A percentile compares a stretch with the other conserved stretches of the same genome.
These are phyloP conservation scores for Schizochytrium sp. DNA, from an alignment of 108 stramenopile species.

Conservation along the genomic window DNA sequence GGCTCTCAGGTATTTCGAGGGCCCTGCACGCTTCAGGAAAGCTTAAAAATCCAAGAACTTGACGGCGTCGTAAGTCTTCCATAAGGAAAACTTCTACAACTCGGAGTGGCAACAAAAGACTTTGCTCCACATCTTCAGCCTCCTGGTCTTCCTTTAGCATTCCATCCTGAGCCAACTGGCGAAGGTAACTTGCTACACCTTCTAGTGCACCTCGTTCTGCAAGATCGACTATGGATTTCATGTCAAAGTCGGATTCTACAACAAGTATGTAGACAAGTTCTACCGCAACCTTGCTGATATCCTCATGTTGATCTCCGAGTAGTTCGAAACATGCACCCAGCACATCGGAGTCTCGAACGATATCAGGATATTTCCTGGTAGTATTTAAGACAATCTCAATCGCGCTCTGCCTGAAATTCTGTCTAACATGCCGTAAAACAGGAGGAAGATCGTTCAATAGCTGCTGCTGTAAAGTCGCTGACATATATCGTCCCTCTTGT, in stretches of 20 bases:
- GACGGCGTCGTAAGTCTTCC: neutral
- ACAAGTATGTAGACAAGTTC: neutral
- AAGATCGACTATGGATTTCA: neutral
- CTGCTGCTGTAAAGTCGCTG: too few species aligned
- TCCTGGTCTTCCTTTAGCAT: neutral
- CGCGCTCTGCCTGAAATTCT: neutral
- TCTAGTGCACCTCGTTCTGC: conserved; percentile 9
- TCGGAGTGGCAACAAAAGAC: neutral
- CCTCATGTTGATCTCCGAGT: neutral
- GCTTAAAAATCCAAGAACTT: neutral
- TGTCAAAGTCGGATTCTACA: neutral
- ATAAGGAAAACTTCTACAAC: neutral
- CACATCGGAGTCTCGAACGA: neutral
- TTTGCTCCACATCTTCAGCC: neutral
- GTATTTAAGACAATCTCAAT: neutral
- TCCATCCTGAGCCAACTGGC: neutral
- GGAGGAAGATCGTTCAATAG: neutral
- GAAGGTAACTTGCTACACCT: neutral
- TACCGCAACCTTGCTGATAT: neutral
- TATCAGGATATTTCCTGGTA: neutral
- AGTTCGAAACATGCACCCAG: conserved; percentile 19
- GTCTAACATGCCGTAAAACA: neutral
- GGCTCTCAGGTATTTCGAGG: too few species aligned
- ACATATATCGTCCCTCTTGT: too few species aligned
- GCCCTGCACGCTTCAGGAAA: neutral